Evolutionary conservation across 2,329 filamentous ascomycete species (phyloP).

Genomic region (Exophiala alcalophila): DNA sequence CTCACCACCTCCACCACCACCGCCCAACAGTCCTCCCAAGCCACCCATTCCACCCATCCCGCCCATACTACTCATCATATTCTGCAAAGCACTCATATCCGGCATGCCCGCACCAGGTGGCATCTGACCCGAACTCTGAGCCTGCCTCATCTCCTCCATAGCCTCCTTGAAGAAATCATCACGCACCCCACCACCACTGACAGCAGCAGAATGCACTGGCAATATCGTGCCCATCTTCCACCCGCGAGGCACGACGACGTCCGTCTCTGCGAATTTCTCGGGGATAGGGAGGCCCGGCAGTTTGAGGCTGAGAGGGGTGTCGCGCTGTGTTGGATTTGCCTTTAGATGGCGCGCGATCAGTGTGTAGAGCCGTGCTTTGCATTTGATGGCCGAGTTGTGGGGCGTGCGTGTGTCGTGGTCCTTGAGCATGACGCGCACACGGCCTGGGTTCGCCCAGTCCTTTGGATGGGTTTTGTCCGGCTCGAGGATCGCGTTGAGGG

Average conservation of each 20-base stretch:
- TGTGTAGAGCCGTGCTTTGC: conserved; percentile 84
- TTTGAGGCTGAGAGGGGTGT: conserved; percentile 66
- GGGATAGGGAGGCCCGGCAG: conserved; percentile 70
- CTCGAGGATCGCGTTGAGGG: conserved; percentile 66
- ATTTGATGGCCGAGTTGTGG: conserved; percentile 56
- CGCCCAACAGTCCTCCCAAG: conserved; percentile 18
- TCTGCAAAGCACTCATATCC: conserved; percentile 29
- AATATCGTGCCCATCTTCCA: conserved; percentile 87
- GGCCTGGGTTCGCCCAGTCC: conserved; percentile 95
- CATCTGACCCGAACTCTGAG: conserved; percentile 38
- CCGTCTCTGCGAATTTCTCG: conserved; percentile 66
- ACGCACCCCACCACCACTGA: conserved; percentile 88
- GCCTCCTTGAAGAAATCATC: conserved; percentile 96
- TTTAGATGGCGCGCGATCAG: conserved; percentile 74
- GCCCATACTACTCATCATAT: conserved; percentile 29
- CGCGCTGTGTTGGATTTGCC: conserved; percentile 71
- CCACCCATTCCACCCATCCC: conserved; percentile 27
- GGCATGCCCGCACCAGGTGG: conserved; percentile 43
- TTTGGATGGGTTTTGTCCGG: conserved; percentile 90
- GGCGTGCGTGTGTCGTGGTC: conserved; percentile 52
- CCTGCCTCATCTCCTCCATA: conserved; percentile 82
- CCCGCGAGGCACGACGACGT: conserved; percentile 74
- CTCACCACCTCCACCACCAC: conserved; percentile 15
- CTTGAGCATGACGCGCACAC: conserved; percentile 71
- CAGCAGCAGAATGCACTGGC: conserved; percentile 81